Evolutionary conservation across 1,284 basidiomycete genomes (phyloP).

Genomic region (Rhizopogon parksii): DNA sequence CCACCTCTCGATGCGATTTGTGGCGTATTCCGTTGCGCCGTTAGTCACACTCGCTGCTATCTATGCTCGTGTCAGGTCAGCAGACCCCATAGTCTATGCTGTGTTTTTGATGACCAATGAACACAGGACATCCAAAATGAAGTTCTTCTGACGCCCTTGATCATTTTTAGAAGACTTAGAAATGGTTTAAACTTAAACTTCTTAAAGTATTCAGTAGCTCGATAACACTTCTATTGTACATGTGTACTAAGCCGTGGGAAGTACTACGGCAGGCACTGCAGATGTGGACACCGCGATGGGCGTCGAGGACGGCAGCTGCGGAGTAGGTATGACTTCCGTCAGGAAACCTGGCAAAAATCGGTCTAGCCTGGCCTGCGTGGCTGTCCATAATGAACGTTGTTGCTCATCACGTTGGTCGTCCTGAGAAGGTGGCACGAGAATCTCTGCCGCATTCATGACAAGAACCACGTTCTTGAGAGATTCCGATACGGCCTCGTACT

Average conservation of each 20-base stretch:
- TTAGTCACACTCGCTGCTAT: slow-evolving; percentile 33
- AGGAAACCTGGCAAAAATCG: slow-evolving; percentile 87
- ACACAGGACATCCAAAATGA: slow-evolving; percentile 46
- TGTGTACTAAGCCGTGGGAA: slow-evolving; percentile 12
- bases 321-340: slow-evolving; percentile 54
- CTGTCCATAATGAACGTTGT: slow-evolving; percentile 76
- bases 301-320: slow-evolving; percentile 19
- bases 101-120: slow-evolving; percentile 3
- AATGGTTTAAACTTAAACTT: slow-evolving; percentile 2
- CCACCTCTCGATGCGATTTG: slow-evolving; percentile 34
- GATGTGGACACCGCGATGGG: slow-evolving; percentile 1
- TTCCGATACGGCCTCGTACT: slow-evolving; percentile 94
- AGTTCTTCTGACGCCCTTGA: slow-evolving; percentile 30
- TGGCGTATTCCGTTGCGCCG: slow-evolving; percentile 54
- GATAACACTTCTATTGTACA: slow-evolving; percentile 4
- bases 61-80: slow-evolving; percentile 42
- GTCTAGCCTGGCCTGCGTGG: slow-evolving; percentile 80
- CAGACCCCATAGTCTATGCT: neutral
- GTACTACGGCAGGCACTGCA: slow-evolving; percentile 8
- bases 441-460: slow-evolving; percentile 87
- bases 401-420: slow-evolving; percentile 53
- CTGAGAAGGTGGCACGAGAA: slow-evolving; percentile 60
- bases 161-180: slow-evolving; percentile 1
- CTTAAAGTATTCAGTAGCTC: slow-evolving; percentile 4
- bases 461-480: slow-evolving; percentile 95